Conservation (phyloP, 805 yeast genomes). For the Metschnikowia aberdeeniae region DNA sequence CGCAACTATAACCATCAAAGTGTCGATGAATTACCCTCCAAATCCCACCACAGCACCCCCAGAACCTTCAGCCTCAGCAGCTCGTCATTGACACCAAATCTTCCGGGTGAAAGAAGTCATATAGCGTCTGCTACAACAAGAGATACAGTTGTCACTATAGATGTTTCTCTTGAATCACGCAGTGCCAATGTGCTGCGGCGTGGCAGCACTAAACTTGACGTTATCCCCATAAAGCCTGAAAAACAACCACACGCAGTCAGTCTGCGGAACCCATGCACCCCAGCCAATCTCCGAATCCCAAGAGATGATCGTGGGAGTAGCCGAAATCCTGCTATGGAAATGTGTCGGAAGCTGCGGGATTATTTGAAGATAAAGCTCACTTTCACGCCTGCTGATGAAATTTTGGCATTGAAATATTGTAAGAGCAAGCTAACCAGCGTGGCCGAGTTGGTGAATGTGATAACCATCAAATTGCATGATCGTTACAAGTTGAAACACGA, state of each 20-base stretch:
- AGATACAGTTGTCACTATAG: not conserved
- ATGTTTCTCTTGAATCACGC: not conserved
- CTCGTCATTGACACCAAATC: not conserved
- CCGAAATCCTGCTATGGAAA: not conserved
- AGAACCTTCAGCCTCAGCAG: not conserved
- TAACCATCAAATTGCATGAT: constrained; percentile 10
- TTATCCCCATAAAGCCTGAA: not conserved
- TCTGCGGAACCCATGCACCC: not conserved
- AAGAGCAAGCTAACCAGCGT: constrained; percentile 13
- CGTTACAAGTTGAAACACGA: constrained; percentile 8
- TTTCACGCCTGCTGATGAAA: constrained; percentile 13
- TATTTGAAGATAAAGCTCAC: constrained; percentile 17
- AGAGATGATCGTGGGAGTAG: not conserved
- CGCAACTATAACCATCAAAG: not conserved
- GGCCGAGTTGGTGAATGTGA: constrained; percentile 14
- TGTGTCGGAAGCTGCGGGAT: not conserved
- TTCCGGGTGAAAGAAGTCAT: not conserved
- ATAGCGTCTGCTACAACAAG: not conserved
- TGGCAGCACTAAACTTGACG: not conserved
- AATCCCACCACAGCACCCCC: not conserved
- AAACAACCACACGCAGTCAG: not conserved
- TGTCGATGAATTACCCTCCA: not conserved
- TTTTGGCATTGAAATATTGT: constrained; percentile 15
- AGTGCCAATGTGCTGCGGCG: not conserved
- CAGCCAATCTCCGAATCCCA: not conserved